Base-by-base conservation (phyloP, 129 eudicot genomes). In the Pittosporum tobira region DNA sequence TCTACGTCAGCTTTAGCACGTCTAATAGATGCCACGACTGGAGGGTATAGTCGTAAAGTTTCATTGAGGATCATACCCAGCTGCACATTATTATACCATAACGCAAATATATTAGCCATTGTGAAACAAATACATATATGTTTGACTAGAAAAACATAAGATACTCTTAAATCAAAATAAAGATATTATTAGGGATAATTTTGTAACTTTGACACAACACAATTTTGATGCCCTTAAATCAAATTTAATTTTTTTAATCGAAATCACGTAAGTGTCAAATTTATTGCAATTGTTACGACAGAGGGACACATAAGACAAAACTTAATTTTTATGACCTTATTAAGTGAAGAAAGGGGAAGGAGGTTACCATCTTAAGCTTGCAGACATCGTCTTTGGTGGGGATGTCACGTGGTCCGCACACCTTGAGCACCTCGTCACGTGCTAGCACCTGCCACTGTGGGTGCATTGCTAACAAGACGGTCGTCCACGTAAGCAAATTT, bases 401-500 rank as follows among this genome's bases (percentile, higher is more conserved):
- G 73, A 73, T 61, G 74, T 85, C 88, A 79, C 79, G 85, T 79
- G 93, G 50, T 26, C 95, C 94, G 15, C 93, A 90, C 28, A 85
- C 94, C 69, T 64, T 73, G 16, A 90, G 68, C 50, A 90, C 97
- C 76, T 90, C 97, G 14, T 90, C 95, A 71, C 97, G 95, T 80
- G 97, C 97, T 37, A 51, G 75, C 40, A 62, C 84, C 76, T 90
- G 97, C 97, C 95, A 90, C 15, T 75, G 62, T 8, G 95, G 95
- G 69, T 90, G 95, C 94, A 90, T 90, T 29, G 97, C 97, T 43
- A 90, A 81, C 57, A 90, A 65, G 10, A 90, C 77, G 51, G 88
- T 77, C 43, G 95, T 80, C 97, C 97, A 90, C 66, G 97, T 90
- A 78, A 90, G 77, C 84, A 85, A 52, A 65, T 90, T 90, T 19